Evolutionary conservation across 2,329 filamentous ascomycete genomes (phyloP).

Genomic region (Cryphonectria radicalis): DNA sequence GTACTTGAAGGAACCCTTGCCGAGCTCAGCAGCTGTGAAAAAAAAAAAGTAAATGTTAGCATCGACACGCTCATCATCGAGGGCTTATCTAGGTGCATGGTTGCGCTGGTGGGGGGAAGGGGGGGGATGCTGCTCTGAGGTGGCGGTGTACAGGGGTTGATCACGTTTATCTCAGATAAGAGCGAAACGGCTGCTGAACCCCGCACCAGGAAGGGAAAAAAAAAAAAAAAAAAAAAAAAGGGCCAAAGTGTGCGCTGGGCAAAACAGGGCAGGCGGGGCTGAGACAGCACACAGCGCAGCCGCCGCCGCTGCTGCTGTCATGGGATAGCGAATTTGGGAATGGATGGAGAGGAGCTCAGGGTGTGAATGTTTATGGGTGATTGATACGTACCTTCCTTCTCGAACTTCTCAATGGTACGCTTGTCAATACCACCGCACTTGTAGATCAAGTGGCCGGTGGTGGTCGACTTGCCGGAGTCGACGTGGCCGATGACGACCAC

Average conservation of each 20-base stretch:
- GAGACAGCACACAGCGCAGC: neutral
- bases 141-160: conserved; percentile 14
- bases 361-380: neutral
- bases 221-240: conserved; percentile 28
- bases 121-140: neutral
- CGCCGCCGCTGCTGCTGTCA: neutral
- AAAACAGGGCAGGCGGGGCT: conserved; percentile 26
- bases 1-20: conserved; percentile 99
- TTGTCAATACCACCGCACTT: conserved; percentile 99
- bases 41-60: conserved; percentile 29
- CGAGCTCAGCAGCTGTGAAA: conserved; percentile 82
- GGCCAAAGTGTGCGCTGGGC: conserved; percentile 25
- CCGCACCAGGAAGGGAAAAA: conserved; percentile 24
- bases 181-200: conserved; percentile 23
- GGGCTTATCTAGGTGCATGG: neutral
- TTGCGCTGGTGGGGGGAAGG: neutral
- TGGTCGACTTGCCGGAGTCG: conserved; percentile 99
- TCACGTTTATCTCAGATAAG: conserved; percentile 26
- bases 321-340: neutral
- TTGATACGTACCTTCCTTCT: conserved; percentile 76
- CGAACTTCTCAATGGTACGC: conserved; percentile 99
- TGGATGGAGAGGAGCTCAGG: neutral
- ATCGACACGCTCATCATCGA: neutral
- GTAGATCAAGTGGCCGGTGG: conserved; percentile 97
- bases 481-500: conserved; percentile 71